phyloP scores from a whole-genome alignment of 2,329 filamentous ascomycete genomes.

The Atkinsonella hypoxylon region DNA sequence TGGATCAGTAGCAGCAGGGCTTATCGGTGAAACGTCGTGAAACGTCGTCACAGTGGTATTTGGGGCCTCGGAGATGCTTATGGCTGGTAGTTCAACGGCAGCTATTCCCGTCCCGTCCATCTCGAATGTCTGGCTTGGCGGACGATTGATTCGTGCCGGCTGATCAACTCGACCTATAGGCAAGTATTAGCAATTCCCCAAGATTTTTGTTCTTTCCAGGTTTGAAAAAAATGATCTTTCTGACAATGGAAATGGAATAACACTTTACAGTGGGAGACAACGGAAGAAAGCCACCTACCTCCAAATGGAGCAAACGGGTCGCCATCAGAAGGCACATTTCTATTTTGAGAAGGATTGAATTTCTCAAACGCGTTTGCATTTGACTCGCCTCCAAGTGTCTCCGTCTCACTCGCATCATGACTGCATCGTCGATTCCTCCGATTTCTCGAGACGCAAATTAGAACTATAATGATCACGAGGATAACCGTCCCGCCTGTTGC shows the following conservation, averaged over 20 bases:
- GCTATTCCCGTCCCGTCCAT: constrained; percentile 23
- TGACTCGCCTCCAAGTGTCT: constrained; percentile 1
- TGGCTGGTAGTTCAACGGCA: constrained; percentile 22
- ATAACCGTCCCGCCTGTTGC: constrained; percentile 18
- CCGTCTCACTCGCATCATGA: constrained; percentile 5
- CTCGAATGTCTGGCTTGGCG: constrained; percentile 21
- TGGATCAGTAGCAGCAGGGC: constrained; percentile 16
- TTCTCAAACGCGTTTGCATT: constrained; percentile 2
- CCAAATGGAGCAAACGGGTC: constrained; percentile 34
- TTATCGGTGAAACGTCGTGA: constrained; percentile 2
- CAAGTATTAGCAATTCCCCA: neutral
- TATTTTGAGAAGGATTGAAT: constrained; percentile 10
- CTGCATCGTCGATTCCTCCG: constrained; percentile 8
- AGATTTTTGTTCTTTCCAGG: neutral
- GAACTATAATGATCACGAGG: constrained; percentile 15
- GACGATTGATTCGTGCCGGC: constrained; percentile 15
- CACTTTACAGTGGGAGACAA: too few species aligned
- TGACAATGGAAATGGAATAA: neutral
- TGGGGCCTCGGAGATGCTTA: constrained; percentile 7
- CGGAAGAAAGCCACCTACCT: constrained; percentile 20
- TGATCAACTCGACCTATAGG: constrained; percentile 22
- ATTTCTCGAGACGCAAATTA: constrained; percentile 11
- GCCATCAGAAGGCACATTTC: constrained; percentile 7
- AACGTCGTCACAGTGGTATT: neutral
- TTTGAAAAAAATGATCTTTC: too few species aligned